Evolutionary conservation across 2,329 filamentous ascomycete genomes (phyloP).

Genomic region (Hirsutella thompsonii): DNA sequence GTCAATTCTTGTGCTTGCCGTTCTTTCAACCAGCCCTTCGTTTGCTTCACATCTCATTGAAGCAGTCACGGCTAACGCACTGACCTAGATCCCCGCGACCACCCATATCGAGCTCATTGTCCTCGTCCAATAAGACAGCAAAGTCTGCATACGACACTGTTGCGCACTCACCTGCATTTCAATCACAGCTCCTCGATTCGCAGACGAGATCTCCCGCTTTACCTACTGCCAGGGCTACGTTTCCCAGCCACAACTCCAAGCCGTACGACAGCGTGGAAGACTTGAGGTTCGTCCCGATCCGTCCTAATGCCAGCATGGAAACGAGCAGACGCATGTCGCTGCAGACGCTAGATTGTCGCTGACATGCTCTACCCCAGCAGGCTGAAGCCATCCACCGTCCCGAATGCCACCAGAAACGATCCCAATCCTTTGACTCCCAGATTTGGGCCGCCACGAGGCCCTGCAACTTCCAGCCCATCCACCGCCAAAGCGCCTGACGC

Average conservation of each 20-base stretch:
- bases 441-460: slow-evolving; percentile 15
- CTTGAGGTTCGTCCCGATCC: slow-evolving; percentile 17
- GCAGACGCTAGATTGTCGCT: not conserved
- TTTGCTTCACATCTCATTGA: not conserved
- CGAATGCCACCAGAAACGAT: slow-evolving; percentile 38
- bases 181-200: too few species aligned
- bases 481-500: slow-evolving; percentile 19
- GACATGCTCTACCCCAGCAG: slow-evolving; percentile 8
- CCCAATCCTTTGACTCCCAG: slow-evolving; percentile 30
- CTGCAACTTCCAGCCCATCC: slow-evolving; percentile 13
- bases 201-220: slow-evolving; percentile 1
- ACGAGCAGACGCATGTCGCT: not conserved
- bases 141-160: slow-evolving; percentile 30
- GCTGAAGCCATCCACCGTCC: slow-evolving; percentile 11
- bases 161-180: slow-evolving; percentile 14
- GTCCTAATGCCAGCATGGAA: not conserved
- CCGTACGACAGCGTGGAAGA: slow-evolving; percentile 17
- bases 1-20: not conserved
- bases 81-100: slow-evolving; percentile 32
- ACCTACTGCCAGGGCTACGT: not conserved
- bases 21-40: not conserved
- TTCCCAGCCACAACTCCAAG: slow-evolving; percentile 16
- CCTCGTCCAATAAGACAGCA: slow-evolving; percentile 26
- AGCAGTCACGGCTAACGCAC: not conserved
- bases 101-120: slow-evolving; percentile 37